These are phyloP conservation scores for Xylariaceae sp. DNA, from an alignment of 2,329 filamentous ascomycete species.

Conservation along the genomic window DNA sequence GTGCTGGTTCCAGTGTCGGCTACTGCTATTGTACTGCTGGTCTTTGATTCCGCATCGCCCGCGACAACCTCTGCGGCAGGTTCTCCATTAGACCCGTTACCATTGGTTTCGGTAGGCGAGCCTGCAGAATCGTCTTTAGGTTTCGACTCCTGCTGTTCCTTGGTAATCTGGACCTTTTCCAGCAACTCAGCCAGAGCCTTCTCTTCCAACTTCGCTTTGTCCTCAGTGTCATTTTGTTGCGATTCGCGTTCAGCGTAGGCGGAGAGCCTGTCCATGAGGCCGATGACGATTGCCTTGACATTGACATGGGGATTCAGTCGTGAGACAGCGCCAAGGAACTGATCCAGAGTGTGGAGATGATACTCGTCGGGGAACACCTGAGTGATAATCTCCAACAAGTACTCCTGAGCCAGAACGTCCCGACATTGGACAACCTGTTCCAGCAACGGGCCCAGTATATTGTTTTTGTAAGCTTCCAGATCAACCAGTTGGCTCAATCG, in stretches of 20 bases:
- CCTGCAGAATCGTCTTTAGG: conserved; percentile 24
- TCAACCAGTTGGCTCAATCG: conserved; percentile 93
- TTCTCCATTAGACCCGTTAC: conserved; percentile 34
- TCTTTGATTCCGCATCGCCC: conserved; percentile 34
- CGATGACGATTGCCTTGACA: conserved; percentile 95
- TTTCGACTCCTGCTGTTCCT: conserved; percentile 43
- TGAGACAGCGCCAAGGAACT: conserved; percentile 89
- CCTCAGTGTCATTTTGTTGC: conserved; percentile 62
- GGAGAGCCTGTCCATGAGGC: conserved; percentile 92
- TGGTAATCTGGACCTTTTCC: conserved; percentile 68
- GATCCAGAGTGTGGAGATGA: conserved; percentile 92
- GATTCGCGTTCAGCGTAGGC: conserved; percentile 90
- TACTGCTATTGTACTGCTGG: conserved; percentile 35
- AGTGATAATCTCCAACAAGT: conserved; percentile 94
- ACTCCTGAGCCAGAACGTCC: conserved; percentile 94
- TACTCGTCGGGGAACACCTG: conserved; percentile 99
- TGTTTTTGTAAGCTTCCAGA: conserved; percentile 85
- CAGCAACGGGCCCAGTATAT: conserved; percentile 79
- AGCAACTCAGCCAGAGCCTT: conserved; percentile 75
- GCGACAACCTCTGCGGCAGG: conserved; percentile 30
- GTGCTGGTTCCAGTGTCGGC: conserved; percentile 45
- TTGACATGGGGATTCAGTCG: conserved; percentile 94
- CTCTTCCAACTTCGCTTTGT: conserved; percentile 73
- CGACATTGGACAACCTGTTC: conserved; percentile 98
- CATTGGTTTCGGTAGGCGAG: conserved; percentile 35